Percentiles rank a stretch among this genome's conserved stretches.
Evolutionary conservation across 2,329 filamentous ascomycete species (phyloP).

Genomic region (Xylariaceae sp.): DNA sequence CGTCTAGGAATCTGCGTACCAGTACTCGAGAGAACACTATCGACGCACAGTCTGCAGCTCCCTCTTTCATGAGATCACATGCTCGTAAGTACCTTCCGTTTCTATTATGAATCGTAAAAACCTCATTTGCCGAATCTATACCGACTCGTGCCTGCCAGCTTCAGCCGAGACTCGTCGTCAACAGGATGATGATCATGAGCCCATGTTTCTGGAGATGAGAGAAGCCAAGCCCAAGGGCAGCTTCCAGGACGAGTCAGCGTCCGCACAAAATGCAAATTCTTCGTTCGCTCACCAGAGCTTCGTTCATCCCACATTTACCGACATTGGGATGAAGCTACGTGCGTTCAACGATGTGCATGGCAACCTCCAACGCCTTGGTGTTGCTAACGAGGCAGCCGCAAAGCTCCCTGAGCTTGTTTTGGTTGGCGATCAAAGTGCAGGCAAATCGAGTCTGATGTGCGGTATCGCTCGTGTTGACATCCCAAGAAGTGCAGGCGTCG

Average conservation of each 20-base stretch:
- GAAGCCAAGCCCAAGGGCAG: slow-evolving; percentile 5
- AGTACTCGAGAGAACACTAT: slow-evolving; percentile 8
- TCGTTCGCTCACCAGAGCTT: slow-evolving; percentile 30
- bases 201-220: slow-evolving; percentile 26
- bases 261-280: slow-evolving; percentile 23
- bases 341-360: slow-evolving; percentile 62
- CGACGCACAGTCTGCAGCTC: slow-evolving; percentile 18
- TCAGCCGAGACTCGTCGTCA: slow-evolving; percentile 20
- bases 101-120: background rate
- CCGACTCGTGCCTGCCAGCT: slow-evolving; percentile 19
- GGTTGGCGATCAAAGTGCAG: slow-evolving; percentile 79
- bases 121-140: background rate
- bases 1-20: slow-evolving; percentile 15
- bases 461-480: slow-evolving; percentile 56
- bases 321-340: slow-evolving; percentile 61
- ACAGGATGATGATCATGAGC: slow-evolving; percentile 24
- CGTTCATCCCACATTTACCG: slow-evolving; percentile 39
- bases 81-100: slow-evolving; percentile 21
- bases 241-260: slow-evolving; percentile 16
- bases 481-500: slow-evolving; percentile 48
- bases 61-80: slow-evolving; percentile 23
- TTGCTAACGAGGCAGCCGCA: slow-evolving; percentile 61
- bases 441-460: slow-evolving; percentile 62
- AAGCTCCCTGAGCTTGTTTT: slow-evolving; percentile 72
- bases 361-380: slow-evolving; percentile 66